Percentiles rank a stretch among this genome's conserved stretches.
Conservation (phyloP, 192 early-diverging fungal genomes). For the Dissophora ornata region DNA sequence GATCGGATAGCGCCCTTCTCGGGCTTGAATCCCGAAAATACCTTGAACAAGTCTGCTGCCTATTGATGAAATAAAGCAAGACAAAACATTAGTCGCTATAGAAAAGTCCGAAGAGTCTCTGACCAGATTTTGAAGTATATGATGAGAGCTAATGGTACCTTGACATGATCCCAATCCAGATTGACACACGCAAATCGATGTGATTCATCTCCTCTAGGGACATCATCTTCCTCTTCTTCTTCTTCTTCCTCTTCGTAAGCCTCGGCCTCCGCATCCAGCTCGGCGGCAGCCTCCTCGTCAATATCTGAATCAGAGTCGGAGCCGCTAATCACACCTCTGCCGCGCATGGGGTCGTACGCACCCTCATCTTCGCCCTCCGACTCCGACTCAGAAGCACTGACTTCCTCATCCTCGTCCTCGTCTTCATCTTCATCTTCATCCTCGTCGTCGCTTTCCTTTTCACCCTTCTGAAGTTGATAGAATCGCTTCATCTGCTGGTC, state of each 20-base stretch:
- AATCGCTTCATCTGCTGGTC: conserved; percentile 77
- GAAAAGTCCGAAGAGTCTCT: not conserved
- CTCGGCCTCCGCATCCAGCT: conserved; percentile 53
- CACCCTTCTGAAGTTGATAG: conserved; percentile 75
- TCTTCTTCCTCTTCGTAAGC: conserved; percentile 55
- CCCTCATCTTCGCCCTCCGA: conserved; percentile 51
- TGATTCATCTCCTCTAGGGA: conserved; percentile 71
- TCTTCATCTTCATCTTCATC: conserved; percentile 36
- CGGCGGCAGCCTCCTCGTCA: conserved; percentile 58
- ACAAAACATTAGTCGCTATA: not conserved
- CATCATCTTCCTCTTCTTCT: conserved; percentile 60
- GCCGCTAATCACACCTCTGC: conserved; percentile 75
- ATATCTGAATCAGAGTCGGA: conserved; percentile 63
- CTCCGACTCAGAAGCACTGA: conserved; percentile 24
- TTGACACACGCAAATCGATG: conserved; percentile 88
- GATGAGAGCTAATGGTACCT: conserved; percentile 41
- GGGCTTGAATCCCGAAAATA: conserved; percentile 88
- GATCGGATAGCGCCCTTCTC: conserved; percentile 73
- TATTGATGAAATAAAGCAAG: conserved; percentile 16
- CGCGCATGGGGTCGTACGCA: conserved; percentile 81
- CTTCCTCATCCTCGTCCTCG: conserved; percentile 48
- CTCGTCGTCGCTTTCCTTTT: conserved; percentile 49
- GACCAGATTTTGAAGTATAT: too few relatives aligned
- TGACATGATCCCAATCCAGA: conserved; percentile 96
- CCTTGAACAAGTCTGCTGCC: conserved; percentile 85